Evolutionary conservation across 2,329 filamentous ascomycete genomes (phyloP), one percentile per base, ranked within the genome.

Genomic region (Penicillium palitans): DNA sequence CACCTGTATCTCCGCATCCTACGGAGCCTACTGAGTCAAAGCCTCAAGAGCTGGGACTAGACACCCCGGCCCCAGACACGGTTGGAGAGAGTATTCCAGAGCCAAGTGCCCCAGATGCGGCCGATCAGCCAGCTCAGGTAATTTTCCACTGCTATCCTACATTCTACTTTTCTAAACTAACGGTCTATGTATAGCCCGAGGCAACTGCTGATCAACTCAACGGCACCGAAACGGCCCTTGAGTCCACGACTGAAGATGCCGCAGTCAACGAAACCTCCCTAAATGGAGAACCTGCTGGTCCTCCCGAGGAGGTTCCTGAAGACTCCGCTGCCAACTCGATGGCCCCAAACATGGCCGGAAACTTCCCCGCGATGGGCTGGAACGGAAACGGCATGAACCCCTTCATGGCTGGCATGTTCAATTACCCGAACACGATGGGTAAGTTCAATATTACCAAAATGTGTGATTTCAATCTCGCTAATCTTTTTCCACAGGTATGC

Each of bases 361-460:
- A 76, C 61, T 87, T 87, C 64, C 72, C 82, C 27, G 81, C 80
- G 63, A 85, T 87, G 82, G 83, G 82, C 69, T 89, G 80, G 70
- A 85, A 84, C 69, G 81, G 82, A 58, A 78, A 74, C 61, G 84
- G 83, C 58, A 83, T 84, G 81, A 90, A 93, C 86, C 88, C 90
- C 52, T 80, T 81, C 65, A 80, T 81, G 78, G 70, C 73, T 62
- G 70, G 72, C 53, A 76, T 79, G 74, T 70, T 73, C 58, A 74
- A 76, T 84, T 91, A 89, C 83, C 89, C 76, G 84, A 89, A 89
- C 53, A 91, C 93, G 86, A 96, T 97, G 90, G 90, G 93, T 97
- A 85, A 73, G 90, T 82, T 48, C 10, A 33, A 13, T n/a, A 2
- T 39, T 21, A 25, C 33, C 25, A 17, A 10, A 12, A 5, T 40